Conservation (phyloP, 148 eudicot species). For the Rheum nobile region DNA sequence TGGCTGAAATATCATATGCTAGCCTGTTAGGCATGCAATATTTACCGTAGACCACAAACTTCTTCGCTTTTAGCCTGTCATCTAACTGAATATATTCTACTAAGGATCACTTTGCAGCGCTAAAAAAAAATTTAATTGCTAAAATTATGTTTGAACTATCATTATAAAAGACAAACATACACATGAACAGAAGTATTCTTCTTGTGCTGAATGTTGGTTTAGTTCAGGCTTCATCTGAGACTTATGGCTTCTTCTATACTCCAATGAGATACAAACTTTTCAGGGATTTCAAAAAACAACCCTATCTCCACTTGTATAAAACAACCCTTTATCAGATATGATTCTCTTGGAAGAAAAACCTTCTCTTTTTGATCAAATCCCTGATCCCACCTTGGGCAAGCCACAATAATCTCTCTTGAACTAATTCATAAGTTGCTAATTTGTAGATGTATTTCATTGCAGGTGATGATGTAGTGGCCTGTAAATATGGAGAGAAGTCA, state of each 20-base stretch:
- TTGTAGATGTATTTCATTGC: neutral
- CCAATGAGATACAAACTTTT: no score
- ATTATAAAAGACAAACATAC: neutral
- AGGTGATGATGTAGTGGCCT: constrained; percentile 93
- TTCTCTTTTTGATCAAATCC: neutral
- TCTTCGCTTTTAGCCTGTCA: neutral
- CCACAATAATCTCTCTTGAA: neutral
- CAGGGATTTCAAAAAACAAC: no score
- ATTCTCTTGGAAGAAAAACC: neutral
- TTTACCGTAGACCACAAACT: neutral
- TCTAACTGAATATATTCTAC: neutral
- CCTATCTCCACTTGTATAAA: no score
- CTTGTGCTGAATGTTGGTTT: neutral
- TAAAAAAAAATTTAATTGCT: neutral
- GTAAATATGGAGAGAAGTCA: constrained; percentile 60
- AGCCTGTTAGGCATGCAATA: neutral
- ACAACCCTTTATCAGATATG: neutral
- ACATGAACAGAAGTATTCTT: no score
- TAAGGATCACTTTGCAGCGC: neutral
- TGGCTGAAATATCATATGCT: constrained; percentile 2
- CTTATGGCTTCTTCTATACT: no score
- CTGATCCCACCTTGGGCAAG: neutral
- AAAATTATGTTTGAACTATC: neutral
- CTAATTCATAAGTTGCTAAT: neutral
- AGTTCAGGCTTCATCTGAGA: no score